These are phyloP conservation scores for Dentipellis sp. DNA, from an alignment of 768 basidiomycete genomes.

Conservation along the genomic window DNA sequence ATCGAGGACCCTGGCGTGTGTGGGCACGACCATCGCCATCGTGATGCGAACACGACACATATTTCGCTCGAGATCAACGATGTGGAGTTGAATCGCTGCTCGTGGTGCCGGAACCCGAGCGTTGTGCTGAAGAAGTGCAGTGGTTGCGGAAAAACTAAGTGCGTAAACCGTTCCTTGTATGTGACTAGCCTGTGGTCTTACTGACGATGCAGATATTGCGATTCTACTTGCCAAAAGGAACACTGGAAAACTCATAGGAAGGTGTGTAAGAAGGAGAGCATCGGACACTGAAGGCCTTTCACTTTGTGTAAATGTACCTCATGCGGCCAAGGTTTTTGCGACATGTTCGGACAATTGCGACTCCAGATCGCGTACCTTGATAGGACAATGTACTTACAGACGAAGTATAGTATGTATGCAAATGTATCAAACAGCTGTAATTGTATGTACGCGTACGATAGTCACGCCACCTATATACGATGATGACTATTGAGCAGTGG, in stretches of 20 bases:
- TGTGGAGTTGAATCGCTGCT: slow-evolving; percentile 49
- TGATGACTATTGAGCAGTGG: too few relatives aligned
- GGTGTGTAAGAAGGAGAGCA: neutral
- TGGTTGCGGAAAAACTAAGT: slow-evolving; percentile 35
- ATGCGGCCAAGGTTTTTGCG: too few relatives aligned
- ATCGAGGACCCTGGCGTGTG: slow-evolving; percentile 31
- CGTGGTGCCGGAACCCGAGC: slow-evolving; percentile 57
- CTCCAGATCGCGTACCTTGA: too few relatives aligned
- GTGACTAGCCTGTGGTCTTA: neutral
- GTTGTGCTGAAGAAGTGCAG: slow-evolving; percentile 45
- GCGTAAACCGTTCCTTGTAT: neutral
- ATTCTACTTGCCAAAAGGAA: slow-evolving; percentile 28
- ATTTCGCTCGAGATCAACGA: slow-evolving; percentile 38
- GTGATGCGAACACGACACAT: slow-evolving; percentile 24
- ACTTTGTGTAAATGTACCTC: too few relatives aligned
- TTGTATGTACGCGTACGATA: too few relatives aligned
- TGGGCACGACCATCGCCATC: slow-evolving; percentile 5
- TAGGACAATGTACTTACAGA: too few relatives aligned
- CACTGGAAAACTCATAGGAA: slow-evolving; percentile 21
- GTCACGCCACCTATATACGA: too few relatives aligned
- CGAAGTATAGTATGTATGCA: too few relatives aligned
- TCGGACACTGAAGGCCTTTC: too few relatives aligned
- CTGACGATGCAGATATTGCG: slow-evolving; percentile 31
- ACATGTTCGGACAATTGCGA: too few relatives aligned
- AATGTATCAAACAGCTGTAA: too few relatives aligned